These are phyloP conservation scores for Diaporthe sp. DNA, from an alignment of 2,329 filamentous ascomycete species.

Conservation along the genomic window DNA sequence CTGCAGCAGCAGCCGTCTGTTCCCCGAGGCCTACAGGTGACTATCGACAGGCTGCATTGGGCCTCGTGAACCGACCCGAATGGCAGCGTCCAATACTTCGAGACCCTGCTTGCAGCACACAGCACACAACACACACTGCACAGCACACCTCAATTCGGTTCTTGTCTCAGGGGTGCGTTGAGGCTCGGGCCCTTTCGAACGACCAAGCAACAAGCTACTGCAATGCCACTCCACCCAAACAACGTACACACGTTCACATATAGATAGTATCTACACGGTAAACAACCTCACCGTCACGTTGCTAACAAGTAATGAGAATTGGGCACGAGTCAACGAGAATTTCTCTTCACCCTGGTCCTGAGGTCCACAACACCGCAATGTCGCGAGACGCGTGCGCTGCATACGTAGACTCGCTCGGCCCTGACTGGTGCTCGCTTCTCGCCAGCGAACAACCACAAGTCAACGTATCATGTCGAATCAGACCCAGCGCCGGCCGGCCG, in stretches of 20 bases:
- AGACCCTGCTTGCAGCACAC: conserved; percentile 22
- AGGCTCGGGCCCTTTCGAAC: conserved; percentile 27
- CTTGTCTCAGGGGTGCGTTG: neutral
- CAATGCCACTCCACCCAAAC: conserved; percentile 32
- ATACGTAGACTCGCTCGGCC: conserved; percentile 1
- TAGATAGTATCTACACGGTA: no score
- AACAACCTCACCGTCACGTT: conserved; percentile 6
- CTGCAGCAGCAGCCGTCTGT: conserved; percentile 25
- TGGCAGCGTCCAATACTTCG: neutral
- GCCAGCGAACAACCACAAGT: conserved; percentile 6
- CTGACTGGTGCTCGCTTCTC: conserved; percentile 19
- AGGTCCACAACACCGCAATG: conserved; percentile 7
- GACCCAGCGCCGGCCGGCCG: neutral
- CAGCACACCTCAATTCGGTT: neutral
- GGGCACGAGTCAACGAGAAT: conserved; percentile 4
- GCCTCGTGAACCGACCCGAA: conserved; percentile 26
- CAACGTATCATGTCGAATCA: conserved; percentile 31
- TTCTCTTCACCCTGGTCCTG: neutral
- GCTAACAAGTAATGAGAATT: neutral
- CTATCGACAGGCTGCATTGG: conserved; percentile 38
- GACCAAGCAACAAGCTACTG: conserved; percentile 37
- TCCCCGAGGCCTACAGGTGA: conserved; percentile 25
- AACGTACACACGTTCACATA: neutral
- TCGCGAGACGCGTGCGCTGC: conserved; percentile 26
- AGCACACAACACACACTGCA: neutral